Evolutionary conservation across 2,329 filamentous ascomycete genomes (phyloP).

Genomic region (Cladosporium austrohemisphaericum): DNA sequence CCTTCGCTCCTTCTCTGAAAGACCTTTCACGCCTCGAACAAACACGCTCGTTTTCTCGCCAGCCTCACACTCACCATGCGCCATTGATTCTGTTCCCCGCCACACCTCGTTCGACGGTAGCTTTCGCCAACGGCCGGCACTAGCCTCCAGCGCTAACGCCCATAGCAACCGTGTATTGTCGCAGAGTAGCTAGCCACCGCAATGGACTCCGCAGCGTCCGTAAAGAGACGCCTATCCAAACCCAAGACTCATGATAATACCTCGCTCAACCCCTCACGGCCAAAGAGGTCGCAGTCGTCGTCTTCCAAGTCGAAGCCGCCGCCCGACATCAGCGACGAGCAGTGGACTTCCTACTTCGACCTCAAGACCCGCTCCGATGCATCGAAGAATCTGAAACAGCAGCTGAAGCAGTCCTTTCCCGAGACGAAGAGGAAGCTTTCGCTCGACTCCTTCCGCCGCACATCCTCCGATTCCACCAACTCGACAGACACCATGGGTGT

Average conservation of each 20-base stretch:
- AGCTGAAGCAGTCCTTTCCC: constrained; percentile 20
- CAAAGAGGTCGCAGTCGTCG: constrained; percentile 3
- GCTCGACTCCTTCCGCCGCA: constrained; percentile 6
- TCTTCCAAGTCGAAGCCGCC: constrained; percentile 7
- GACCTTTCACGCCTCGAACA: too few species aligned
- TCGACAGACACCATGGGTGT: constrained; percentile 14
- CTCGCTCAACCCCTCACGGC: constrained; percentile 1
- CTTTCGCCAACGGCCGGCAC: constrained; percentile 2
- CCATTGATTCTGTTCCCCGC: background rate
- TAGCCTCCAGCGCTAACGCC: background rate
- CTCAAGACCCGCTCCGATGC: constrained; percentile 16
- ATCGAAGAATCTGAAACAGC: constrained; percentile 19
- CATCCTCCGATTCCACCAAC: constrained; percentile 7
- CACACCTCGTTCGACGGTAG: background rate
- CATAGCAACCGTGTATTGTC: constrained; percentile 12
- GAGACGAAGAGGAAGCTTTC: constrained; percentile 17
- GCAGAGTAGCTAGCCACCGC: constrained; percentile 9
- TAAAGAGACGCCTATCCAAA: constrained; percentile 12
- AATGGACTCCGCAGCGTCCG: constrained; percentile 4
- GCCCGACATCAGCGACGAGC: constrained; percentile 4
- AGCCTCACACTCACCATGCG: too few species aligned
- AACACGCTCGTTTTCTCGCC: too few species aligned
- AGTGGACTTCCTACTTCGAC: constrained; percentile 18
- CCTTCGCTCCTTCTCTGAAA: too few species aligned
- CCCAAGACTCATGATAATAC: constrained; percentile 14